phyloP scores from a whole-genome alignment of 1,139 yeast genomes.

The Saccharomyces hybrid region DNA sequence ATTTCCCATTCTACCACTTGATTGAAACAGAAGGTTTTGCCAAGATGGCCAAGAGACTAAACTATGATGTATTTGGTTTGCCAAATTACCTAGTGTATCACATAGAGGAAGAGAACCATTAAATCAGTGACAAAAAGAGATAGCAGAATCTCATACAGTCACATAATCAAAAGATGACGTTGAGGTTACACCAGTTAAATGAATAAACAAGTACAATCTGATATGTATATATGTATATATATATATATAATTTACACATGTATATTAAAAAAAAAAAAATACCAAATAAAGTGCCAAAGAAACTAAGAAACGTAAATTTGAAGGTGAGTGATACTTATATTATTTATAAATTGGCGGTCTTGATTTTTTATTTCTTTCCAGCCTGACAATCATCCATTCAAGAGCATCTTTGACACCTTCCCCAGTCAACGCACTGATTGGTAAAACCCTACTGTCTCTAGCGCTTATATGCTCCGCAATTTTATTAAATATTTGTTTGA shows the following conservation, averaged over 20 bases:
- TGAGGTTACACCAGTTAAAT: background rate
- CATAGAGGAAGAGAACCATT: slow-evolving; percentile 48
- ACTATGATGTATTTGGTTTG: slow-evolving; percentile 83
- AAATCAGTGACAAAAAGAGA: background rate
- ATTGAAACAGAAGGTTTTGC: slow-evolving; percentile 98
- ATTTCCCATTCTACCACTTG: slow-evolving; percentile 92
- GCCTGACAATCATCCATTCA: slow-evolving; percentile 77
- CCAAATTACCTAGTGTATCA: slow-evolving; percentile 93
- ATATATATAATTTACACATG: background rate
- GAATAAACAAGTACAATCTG: background rate
- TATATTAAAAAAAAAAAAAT: background rate
- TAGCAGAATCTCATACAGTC: no score
- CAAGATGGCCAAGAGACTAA: slow-evolving; percentile 91
- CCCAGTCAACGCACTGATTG: slow-evolving; percentile 81
- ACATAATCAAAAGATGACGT: background rate
- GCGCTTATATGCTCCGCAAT: slow-evolving; percentile 81
- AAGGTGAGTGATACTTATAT: background rate
- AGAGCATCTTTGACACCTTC: slow-evolving; percentile 81
- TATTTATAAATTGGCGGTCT: slow-evolving; percentile 51
- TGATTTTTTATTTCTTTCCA: slow-evolving; percentile 66
- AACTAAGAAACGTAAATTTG: no score
- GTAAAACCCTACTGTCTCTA: slow-evolving; percentile 80
- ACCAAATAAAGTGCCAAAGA: background rate
- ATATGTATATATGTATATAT: background rate
- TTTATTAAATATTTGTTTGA: slow-evolving; percentile 73